Conservation (phyloP, 768 basidiomycete genomes). For the Mycena epipterygia region DNA sequence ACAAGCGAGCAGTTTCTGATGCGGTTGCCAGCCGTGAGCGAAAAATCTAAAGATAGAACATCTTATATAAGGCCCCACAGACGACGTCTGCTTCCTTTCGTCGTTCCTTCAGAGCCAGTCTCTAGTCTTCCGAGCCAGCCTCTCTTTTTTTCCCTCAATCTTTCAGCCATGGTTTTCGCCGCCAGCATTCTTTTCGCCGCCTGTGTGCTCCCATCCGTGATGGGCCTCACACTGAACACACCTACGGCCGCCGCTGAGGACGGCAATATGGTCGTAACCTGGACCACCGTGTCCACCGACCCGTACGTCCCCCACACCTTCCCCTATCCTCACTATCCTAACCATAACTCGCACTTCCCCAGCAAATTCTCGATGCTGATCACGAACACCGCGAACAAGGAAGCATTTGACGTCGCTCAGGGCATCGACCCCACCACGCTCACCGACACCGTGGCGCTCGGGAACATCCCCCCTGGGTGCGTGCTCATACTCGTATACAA, state of each 20-base stretch:
- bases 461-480: slow-evolving; percentile 17
- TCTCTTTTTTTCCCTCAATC: slow-evolving; percentile 13
- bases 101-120: slow-evolving; percentile 17
- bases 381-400: not conserved
- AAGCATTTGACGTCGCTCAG: not conserved
- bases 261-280: slow-evolving; percentile 14
- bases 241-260: slow-evolving; percentile 3
- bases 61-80: no score
- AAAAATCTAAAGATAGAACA: no score
- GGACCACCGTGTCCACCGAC: slow-evolving; percentile 19
- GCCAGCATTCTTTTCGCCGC: slow-evolving; percentile 26
- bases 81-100: not conserved
- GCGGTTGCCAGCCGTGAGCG: no score
- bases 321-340: not conserved
- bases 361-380: slow-evolving; percentile 8
- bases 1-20: no score
- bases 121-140: slow-evolving; percentile 17
- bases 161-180: slow-evolving; percentile 20
- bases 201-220: slow-evolving; percentile 30
- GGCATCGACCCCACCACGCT: not conserved
- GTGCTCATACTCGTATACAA: not conserved
- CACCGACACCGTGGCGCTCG: slow-evolving; percentile 2
- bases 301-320: slow-evolving; percentile 11
- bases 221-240: slow-evolving; percentile 32
- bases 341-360: not conserved